Evolutionary conservation across 2,329 filamentous ascomycete genomes (phyloP), one percentile per base, ranked within the genome.

Genomic region (Trichophyton benhamiae): DNA sequence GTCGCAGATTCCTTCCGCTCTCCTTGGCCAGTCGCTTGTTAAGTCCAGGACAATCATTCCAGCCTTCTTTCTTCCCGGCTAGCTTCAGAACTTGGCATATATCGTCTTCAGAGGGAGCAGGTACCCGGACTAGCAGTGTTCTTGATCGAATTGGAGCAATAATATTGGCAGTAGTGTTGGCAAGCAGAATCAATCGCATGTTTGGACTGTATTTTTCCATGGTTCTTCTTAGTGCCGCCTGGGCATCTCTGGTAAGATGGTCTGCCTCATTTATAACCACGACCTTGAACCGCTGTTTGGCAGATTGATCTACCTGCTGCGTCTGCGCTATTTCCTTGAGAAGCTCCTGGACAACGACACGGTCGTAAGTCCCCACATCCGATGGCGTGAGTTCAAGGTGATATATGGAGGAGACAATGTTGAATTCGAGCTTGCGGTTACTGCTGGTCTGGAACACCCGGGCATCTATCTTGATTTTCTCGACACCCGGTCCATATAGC

Each of bases 161-260:
- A 69, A 99, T 99, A 71, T 97, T 97, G 65, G 91, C 91, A 22
- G 94, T 99, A 67, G 89, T 95, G 73, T 97, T 97, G 57, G 94
- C 94, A 63, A 99, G 78, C 63, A 99, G 78, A 57, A 99, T 97
- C 67, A 99, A 76, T 22, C 94, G 83, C 71, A 99, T 71, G 73
- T 99, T 99, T 13, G 92, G 91, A 69, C 89, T 95, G 80, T 99
- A 99, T 76, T 99, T 99, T 77, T 99, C 94, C 94, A 99, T 99
- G 0, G 94, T 99, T 65, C 94, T 82, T 73, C 94, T 84, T 70
- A 99, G 78, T 36, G 95, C 95, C 0, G 95, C 94, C 76, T 99
- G 94, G 2, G 94, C 94, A 79, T 99, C 94, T 65, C 94, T 81
- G 2, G 87, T 94, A 66, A 99, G 81, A 71, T 96, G 89, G 72